phyloP scores from a whole-genome alignment of 164 flowering plant genomes.

The Aristolochia californica region DNA sequence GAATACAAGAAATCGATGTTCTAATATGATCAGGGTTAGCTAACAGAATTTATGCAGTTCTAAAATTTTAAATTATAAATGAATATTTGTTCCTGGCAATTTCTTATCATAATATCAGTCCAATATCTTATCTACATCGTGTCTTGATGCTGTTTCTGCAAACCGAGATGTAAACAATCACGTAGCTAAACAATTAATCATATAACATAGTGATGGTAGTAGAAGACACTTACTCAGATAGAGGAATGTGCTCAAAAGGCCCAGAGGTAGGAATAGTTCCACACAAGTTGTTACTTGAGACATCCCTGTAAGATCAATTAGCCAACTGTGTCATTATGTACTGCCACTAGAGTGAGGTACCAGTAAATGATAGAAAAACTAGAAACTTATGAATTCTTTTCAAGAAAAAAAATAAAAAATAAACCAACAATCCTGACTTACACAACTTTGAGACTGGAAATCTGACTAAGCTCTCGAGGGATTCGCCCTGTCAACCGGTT shows the following conservation, averaged over 20 bases:
- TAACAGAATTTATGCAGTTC: no score
- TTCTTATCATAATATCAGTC: no score
- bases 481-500: constrained; percentile 64
- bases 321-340: not conserved
- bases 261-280: constrained; percentile 84
- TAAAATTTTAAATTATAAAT: no score
- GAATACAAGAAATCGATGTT: no score
- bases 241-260: constrained; percentile 65
- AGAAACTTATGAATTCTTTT: no score
- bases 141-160: no score
- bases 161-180: not conserved
- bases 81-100: no score
- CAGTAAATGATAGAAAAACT: not conserved
- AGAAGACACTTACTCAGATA: not conserved
- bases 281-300: constrained; percentile 73
- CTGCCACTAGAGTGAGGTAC: not conserved
- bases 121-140: no score
- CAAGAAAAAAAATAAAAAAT: not conserved
- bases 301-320: constrained; percentile 47
- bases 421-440: constrained; percentile 32
- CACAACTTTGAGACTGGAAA: constrained; percentile 81
- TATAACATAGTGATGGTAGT: not conserved
- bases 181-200: not conserved
- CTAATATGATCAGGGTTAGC: no score
- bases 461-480: constrained; percentile 48